These are phyloP conservation scores for Verticillium nubilum DNA, from an alignment of 2,329 filamentous ascomycete genomes.

Conservation along the genomic window DNA sequence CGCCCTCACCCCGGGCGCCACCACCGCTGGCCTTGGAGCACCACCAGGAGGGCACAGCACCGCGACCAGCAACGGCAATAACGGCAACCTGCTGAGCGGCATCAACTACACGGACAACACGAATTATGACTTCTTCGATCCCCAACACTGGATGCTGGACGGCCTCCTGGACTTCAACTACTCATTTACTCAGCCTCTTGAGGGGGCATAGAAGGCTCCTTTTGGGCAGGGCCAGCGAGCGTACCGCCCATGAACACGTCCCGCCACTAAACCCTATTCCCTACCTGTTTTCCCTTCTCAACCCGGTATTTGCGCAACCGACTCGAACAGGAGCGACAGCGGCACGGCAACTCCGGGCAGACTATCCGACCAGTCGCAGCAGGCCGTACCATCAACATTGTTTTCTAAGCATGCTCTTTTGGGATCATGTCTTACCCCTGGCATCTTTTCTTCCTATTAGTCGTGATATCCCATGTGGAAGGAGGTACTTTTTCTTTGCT, in stretches of 20 bases:
- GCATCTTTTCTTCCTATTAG: neutral
- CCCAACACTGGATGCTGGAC: conserved; percentile 90
- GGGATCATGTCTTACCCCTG: neutral
- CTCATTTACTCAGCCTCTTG: conserved; percentile 49
- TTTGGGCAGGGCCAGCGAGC: neutral
- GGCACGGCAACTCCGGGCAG: neutral
- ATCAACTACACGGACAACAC: conserved; percentile 55
- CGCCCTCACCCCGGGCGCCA: conserved; percentile 45
- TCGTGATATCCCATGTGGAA: neutral
- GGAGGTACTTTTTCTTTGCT: neutral
- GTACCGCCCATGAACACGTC: too few species aligned
- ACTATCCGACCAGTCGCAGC: neutral
- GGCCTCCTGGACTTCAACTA: conserved; percentile 78
- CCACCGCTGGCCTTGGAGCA: conserved; percentile 21
- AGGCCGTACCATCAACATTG: neutral
- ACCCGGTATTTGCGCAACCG: neutral
- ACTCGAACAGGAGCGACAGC: neutral
- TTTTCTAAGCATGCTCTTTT: neutral
- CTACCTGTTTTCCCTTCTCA: neutral
- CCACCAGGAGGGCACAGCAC: neutral
- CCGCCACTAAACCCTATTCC: neutral
- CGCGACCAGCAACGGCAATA: conserved; percentile 12
- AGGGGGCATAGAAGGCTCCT: conserved; percentile 40
- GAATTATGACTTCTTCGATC: conserved; percentile 85
- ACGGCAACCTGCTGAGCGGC: conserved; percentile 51